Conservation (phyloP, 225 moss, liverwort and hornwort species). For the Physcomitrellopsis africana region DNA sequence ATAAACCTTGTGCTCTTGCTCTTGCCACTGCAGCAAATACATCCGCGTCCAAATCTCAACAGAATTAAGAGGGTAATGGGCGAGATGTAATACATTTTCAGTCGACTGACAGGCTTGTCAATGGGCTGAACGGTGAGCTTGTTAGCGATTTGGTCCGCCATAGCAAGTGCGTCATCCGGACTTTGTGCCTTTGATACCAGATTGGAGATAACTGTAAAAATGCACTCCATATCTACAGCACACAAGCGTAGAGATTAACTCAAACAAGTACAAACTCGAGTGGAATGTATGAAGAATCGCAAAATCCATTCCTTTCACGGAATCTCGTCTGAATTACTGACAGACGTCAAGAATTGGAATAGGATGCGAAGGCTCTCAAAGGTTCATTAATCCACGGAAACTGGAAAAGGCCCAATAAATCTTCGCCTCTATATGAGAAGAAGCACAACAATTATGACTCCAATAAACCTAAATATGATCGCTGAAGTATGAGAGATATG, state of each 20-base stretch:
- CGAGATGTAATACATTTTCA: slow-evolving; percentile 64
- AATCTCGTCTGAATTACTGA: neutral
- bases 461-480: neutral
- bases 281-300: too few species aligned
- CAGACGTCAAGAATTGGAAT: neutral
- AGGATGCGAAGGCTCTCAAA: neutral
- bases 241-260: neutral
- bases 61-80: neutral
- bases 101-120: slow-evolving; percentile 76
- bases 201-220: slow-evolving; percentile 82
- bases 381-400: neutral
- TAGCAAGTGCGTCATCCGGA: slow-evolving; percentile 82
- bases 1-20: neutral
- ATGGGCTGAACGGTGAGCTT: slow-evolving; percentile 76
- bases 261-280: slow-evolving; percentile 14
- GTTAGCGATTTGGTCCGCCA: slow-evolving; percentile 89
- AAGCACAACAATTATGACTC: neutral
- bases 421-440: neutral
- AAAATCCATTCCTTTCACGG: neutral
- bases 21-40: neutral
- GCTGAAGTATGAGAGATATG: neutral
- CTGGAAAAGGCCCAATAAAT: neutral
- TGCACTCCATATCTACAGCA: slow-evolving; percentile 77
- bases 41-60: neutral
- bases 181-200: slow-evolving; percentile 82